Conservation (phyloP, 2,329 filamentous ascomycete genomes). For the Cryoendolithus antarcticus region DNA sequence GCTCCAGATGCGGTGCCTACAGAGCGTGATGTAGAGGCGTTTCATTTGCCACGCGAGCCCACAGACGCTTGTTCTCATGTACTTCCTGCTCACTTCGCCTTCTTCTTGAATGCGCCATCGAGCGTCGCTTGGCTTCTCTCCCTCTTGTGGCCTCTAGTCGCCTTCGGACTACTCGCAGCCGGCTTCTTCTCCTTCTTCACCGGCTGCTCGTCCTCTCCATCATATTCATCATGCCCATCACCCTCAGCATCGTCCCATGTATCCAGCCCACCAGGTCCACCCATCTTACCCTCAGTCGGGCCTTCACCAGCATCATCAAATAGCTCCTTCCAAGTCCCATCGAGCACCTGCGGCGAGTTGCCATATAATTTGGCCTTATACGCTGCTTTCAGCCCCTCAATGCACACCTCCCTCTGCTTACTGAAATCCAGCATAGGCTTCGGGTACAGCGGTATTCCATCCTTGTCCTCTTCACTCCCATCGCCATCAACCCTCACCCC, state of each 20-base stretch:
- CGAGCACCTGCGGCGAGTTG: slow-evolving; percentile 46
- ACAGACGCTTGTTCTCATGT: too few species aligned
- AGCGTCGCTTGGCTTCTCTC: slow-evolving; percentile 22
- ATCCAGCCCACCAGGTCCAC: slow-evolving; percentile 26
- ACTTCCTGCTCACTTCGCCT: slow-evolving; percentile 8
- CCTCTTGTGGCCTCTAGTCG: slow-evolving; percentile 17
- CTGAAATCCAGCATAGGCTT: slow-evolving; percentile 69
- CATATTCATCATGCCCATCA: slow-evolving; percentile 2
- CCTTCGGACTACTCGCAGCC: background rate
- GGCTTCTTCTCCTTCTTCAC: background rate
- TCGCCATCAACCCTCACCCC: slow-evolving; percentile 48
- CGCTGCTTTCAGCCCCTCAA: slow-evolving; percentile 58
- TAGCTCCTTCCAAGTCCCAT: slow-evolving; percentile 45
- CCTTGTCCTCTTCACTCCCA: slow-evolving; percentile 28
- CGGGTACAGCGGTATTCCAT: slow-evolving; percentile 45
- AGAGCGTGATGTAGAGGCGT: too few species aligned
- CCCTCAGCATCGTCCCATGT: slow-evolving; percentile 17
- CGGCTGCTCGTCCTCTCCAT: background rate
- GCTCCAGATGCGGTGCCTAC: too few species aligned
- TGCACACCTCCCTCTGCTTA: slow-evolving; percentile 48
- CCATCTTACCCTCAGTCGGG: slow-evolving; percentile 28
- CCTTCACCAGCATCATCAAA: slow-evolving; percentile 37
- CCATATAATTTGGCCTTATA: slow-evolving; percentile 55
- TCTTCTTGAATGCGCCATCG: slow-evolving; percentile 20
- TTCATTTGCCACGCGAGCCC: too few species aligned